Evolutionary conservation across 306 rosid genomes (phyloP).

Genomic region (Cajanus cajan): DNA sequence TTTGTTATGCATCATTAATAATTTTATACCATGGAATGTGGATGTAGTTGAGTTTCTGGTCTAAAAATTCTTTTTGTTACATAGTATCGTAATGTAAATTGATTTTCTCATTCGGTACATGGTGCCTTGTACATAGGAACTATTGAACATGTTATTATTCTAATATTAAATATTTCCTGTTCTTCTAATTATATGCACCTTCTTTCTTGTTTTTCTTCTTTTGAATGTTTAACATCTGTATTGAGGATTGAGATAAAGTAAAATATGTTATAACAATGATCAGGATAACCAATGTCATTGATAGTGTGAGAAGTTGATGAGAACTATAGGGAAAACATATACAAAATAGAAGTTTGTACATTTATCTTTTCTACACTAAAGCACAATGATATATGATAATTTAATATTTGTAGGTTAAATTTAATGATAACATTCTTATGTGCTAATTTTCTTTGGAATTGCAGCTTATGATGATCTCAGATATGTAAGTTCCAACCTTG

Average conservation of each 20-base stretch:
- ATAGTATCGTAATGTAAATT: neutral
- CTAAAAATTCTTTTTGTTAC: neutral
- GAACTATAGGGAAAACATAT: neutral
- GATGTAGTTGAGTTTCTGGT: neutral
- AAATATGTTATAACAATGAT: neutral
- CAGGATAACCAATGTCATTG: neutral
- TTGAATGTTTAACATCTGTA: neutral
- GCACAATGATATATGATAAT: neutral
- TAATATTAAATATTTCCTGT: no score
- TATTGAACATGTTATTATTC: neutral
- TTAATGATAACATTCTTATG: conserved; percentile 2
- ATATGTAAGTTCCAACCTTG: conserved; percentile 44
- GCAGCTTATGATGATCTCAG: conserved; percentile 48
- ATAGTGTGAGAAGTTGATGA: neutral
- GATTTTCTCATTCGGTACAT: neutral
- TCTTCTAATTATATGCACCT: no score
- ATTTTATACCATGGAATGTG: neutral
- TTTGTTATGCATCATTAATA: neutral
- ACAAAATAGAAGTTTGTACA: neutral
- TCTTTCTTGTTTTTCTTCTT: no score
- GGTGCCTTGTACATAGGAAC: neutral
- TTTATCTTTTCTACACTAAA: neutral
- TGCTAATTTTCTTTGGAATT: conserved; percentile 3
- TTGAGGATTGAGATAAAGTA: neutral
- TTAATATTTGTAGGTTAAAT: neutral